These are phyloP conservation scores for Massarina eburnea DNA, from an alignment of 2,329 filamentous ascomycete species.

Conservation along the genomic window DNA sequence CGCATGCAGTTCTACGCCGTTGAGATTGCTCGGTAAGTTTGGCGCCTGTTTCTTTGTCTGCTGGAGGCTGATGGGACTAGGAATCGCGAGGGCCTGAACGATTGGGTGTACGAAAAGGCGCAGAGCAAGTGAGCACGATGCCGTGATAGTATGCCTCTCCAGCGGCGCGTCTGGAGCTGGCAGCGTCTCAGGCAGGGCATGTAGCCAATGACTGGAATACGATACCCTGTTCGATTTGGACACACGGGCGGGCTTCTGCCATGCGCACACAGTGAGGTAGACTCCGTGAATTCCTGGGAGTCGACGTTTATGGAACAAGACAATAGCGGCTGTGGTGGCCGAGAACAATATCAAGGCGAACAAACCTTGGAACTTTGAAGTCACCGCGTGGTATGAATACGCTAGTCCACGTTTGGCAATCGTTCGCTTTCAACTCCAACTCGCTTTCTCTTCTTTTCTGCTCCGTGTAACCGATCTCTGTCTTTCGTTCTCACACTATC, in stretches of 20 bases:
- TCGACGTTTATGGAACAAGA: not conserved
- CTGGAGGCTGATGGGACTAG: slow-evolving; percentile 43
- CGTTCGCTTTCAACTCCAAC: slow-evolving; percentile 13
- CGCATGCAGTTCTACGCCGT: slow-evolving; percentile 84
- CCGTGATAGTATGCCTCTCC: not conserved
- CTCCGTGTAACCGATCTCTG: not conserved
- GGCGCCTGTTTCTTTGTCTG: not conserved
- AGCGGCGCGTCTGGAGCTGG: not conserved
- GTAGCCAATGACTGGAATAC: not conserved
- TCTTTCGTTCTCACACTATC: not conserved
- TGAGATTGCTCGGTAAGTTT: slow-evolving; percentile 67
- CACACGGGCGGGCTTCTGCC: not conserved
- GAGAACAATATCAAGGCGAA: slow-evolving; percentile 39
- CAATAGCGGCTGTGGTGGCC: slow-evolving; percentile 4
- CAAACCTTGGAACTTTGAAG: too few species aligned
- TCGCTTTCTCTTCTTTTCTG: slow-evolving; percentile 4
- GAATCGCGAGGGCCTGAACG: slow-evolving; percentile 86
- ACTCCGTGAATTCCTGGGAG: too few species aligned
- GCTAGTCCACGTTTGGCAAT: slow-evolving; percentile 22
- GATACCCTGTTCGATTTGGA: not conserved
- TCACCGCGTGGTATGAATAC: slow-evolving; percentile 3
- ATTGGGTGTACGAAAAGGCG: slow-evolving; percentile 92
- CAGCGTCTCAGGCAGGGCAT: not conserved
- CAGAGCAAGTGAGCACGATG: slow-evolving; percentile 41
- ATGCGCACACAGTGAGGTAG: too few species aligned